A percentile compares a stretch with the other conserved stretches of the same genome.
Conservation (phyloP, 371 early-diverging fungal genomes). For the Mucor sp. region DNA sequence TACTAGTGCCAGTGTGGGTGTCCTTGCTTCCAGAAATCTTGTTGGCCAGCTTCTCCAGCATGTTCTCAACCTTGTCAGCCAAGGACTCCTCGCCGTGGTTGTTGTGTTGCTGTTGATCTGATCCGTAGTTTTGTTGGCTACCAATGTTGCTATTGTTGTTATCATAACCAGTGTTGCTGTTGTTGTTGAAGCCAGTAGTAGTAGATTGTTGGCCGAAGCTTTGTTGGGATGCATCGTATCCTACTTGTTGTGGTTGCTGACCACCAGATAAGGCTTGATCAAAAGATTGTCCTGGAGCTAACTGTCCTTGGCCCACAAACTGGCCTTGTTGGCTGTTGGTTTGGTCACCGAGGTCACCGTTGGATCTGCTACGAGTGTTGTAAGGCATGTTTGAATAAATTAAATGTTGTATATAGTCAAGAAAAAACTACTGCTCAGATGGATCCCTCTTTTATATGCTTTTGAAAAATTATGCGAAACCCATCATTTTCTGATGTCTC, state of each 20-base stretch:
- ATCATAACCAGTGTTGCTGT: background rate
- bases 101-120: background rate
- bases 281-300: background rate
- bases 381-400: constrained; percentile 6
- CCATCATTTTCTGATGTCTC: background rate
- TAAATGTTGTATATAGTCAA: background rate
- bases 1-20: background rate
- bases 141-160: background rate
- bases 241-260: background rate
- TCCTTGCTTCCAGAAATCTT: constrained; percentile 7
- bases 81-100: constrained; percentile 29
- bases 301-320: background rate
- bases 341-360: background rate
- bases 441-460: background rate
- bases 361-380: constrained; percentile 5
- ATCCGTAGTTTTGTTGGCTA: background rate
- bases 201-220: background rate
- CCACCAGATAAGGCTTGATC: background rate
- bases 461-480: background rate
- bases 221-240: background rate
- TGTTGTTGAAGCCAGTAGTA: background rate
- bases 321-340: background rate
- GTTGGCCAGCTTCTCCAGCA: constrained; percentile 13
- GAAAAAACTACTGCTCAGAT: background rate
- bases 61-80: constrained; percentile 19